Base-by-base conservation (phyloP, 2,329 filamentous ascomycete genomes). In the Sordariomycetes sp. region DNA sequence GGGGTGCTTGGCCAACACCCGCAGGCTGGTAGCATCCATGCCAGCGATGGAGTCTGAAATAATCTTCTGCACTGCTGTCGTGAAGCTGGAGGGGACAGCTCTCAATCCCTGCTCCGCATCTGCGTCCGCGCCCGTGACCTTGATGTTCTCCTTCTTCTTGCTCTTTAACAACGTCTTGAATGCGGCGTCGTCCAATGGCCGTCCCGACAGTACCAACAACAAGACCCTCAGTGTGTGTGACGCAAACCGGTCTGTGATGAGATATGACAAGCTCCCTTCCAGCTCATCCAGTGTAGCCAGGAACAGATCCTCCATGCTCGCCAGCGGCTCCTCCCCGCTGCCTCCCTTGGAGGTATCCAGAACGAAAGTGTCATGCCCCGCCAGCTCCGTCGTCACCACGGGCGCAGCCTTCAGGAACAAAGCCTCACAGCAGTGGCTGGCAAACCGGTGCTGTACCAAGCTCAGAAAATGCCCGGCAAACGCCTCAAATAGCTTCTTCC, bases 381-480 rank as follows among this genome's bases (percentile, higher is more conserved):
- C 69, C 55, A 85, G 59, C 57, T 94, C 88, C 40, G 80, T 67
- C 11, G 82, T 82, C 24, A 94, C 83, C 9, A 82, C 63, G 1
- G 84, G 81, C 0, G 88, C 88, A 2, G 85, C 82, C 43, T 84
- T 77, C 32, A 88, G 67, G 56, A 98, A 96, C 21, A 98, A 70
- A 18, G 86, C 86, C 62, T 98, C 92, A 55, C 88, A 95, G 61
- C 90, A 96, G 64, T 98, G 92, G 40, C 88, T 94, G 5, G 92
- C 92, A 50, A 98, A 98, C 14, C 92, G 82, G 61, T 98, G 92
- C 54, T 93, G 88, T 33, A 95, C 79, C 19, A 98, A 72, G 47
- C 88, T 82, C 38, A 90, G 66, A 58, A 96, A 94, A 58, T 96
- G 85, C 21, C 82, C 80, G 15, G 70, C 79, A 55, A 96, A 95